Evolutionary conservation across 148 eudicot genomes (phyloP).

Genomic region (Dianthus caryophyllus): DNA sequence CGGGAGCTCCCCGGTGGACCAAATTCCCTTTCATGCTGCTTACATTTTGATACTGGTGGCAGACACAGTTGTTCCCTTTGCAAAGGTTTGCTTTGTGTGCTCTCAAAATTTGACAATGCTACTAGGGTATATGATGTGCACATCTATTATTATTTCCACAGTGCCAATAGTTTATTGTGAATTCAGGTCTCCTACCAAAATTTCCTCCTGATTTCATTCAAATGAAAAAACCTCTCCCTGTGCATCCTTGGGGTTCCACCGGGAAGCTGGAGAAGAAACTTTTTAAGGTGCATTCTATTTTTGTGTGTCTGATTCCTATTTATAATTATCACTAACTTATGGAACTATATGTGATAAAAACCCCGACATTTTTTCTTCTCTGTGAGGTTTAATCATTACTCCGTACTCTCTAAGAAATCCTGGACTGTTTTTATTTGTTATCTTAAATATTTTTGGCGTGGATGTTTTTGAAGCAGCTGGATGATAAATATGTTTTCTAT

Average conservation of each 20-base stretch:
- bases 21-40: constrained; percentile 59
- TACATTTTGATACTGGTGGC: constrained; percentile 59
- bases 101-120: not conserved
- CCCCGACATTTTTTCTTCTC: not conserved
- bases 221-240: constrained; percentile 56
- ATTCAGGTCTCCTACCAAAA: constrained; percentile 73
- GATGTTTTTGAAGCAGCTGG: no score
- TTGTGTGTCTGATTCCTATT: not conserved
- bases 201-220: constrained; percentile 77
- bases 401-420: not conserved
- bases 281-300: constrained; percentile 50
- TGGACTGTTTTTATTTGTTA: not conserved
- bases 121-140: not conserved
- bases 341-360: not conserved
- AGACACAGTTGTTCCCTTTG: constrained; percentile 78
- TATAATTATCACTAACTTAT: not conserved
- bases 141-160: not conserved
- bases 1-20: constrained; percentile 68
- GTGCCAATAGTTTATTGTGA: constrained; percentile 13
- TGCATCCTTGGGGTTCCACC: constrained; percentile 76
- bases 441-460: not conserved
- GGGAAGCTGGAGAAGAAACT: constrained; percentile 77
- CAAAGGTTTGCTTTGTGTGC: constrained; percentile 54
- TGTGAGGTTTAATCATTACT: not conserved
- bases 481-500: no score